Conservation (phyloP, 257 asterid species). For the Salvia miltiorrhiza region DNA sequence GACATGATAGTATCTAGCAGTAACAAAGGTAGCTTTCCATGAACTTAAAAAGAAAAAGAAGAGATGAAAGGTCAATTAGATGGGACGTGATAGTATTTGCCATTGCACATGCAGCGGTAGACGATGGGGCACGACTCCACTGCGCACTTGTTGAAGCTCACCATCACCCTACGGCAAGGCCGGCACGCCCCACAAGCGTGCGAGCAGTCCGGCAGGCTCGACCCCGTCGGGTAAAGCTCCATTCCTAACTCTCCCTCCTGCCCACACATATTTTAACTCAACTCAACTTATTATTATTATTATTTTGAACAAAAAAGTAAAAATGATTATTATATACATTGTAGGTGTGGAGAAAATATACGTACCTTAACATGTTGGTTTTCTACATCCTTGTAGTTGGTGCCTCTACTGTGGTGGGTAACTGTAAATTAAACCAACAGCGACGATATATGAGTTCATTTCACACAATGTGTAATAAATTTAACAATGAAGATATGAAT, state of each 20-base stretch:
- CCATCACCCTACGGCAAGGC: constrained; percentile 87
- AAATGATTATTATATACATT: too few relatives aligned
- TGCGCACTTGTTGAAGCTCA: constrained; percentile 69
- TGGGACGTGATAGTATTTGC: constrained; percentile 88
- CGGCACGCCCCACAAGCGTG: constrained; percentile 89
- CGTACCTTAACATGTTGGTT: constrained; percentile 35
- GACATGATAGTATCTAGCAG: too few relatives aligned
- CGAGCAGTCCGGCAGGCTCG: constrained; percentile 83
- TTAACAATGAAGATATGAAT: neutral
- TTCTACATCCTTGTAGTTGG: constrained; percentile 28
- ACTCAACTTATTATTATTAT: too few relatives aligned
- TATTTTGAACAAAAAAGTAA: too few relatives aligned
- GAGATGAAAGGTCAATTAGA: constrained; percentile 41
- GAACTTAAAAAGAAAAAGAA: too few relatives aligned
- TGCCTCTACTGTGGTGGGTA: constrained; percentile 40
- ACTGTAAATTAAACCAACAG: constrained; percentile 30
- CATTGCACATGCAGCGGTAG: constrained; percentile 91
- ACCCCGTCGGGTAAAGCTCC: constrained; percentile 85
- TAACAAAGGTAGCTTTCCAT: too few relatives aligned
- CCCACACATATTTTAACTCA: too few relatives aligned
- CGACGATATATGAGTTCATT: neutral
- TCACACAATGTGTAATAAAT: neutral
- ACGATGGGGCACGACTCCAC: constrained; percentile 92
- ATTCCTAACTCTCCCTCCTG: constrained; percentile 60
- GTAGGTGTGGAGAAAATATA: neutral